These are phyloP conservation scores for Zygosaccharomyces pseudobailii DNA, from an alignment of 1,139 yeast species.

Conservation along the genomic window DNA sequence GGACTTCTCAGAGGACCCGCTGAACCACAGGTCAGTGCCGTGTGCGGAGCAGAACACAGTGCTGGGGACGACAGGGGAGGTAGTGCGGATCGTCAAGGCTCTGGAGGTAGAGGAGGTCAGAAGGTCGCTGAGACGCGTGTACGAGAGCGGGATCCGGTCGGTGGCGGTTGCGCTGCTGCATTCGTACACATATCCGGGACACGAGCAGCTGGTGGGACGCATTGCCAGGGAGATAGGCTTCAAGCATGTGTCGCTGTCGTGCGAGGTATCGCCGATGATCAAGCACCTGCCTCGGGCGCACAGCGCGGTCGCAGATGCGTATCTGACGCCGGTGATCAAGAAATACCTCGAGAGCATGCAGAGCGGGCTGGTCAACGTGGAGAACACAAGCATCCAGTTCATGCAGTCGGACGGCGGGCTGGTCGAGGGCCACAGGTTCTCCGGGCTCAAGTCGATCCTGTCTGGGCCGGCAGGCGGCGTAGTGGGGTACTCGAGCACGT, in stretches of 20 bases:
- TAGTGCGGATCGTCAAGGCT: conserved; percentile 47
- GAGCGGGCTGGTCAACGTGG: conserved; percentile 52
- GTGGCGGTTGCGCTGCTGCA: conserved; percentile 66
- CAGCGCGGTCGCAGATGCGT: conserved; percentile 72
- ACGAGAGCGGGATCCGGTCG: conserved; percentile 54
- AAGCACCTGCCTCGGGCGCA: conserved; percentile 67
- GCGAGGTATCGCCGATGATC: conserved; percentile 67
- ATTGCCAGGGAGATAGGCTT: conserved; percentile 60
- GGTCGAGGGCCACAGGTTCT: conserved; percentile 44
- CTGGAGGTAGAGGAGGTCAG: conserved; percentile 45
- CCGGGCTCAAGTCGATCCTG: conserved; percentile 50
- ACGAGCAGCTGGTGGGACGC: conserved; percentile 53
- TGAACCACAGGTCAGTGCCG: conserved; percentile 29
- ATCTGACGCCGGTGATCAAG: conserved; percentile 67
- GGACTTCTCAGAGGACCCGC: conserved; percentile 59
- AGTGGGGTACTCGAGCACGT: conserved; percentile 51
- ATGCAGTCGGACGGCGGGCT: conserved; percentile 63
- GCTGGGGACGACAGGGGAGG: conserved; percentile 62
- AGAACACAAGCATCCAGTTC: conserved; percentile 41
- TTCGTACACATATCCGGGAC: conserved; percentile 64
- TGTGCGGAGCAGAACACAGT: conserved; percentile 32
- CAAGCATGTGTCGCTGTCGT: conserved; percentile 57
- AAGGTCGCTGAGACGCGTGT: conserved; percentile 40
- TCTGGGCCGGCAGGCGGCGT: conserved; percentile 67
- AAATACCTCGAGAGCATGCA: conserved; percentile 58